phyloP scores from a whole-genome alignment of 1,284 basidiomycete genomes.

The Athelia sp. region DNA sequence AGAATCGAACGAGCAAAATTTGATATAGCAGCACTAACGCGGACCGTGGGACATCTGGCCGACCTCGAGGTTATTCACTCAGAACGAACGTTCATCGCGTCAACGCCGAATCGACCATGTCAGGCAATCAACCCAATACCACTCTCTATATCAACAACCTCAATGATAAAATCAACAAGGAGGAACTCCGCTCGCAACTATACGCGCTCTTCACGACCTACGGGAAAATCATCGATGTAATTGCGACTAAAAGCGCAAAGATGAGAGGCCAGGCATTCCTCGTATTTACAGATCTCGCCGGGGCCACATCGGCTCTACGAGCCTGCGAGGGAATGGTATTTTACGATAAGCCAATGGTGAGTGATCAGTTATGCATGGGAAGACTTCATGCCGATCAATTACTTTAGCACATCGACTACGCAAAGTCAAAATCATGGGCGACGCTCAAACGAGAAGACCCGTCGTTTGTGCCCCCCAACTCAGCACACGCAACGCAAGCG shows the following conservation, averaged over 20 bases:
- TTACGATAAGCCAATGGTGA: slow-evolving; percentile 87
- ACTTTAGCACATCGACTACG: slow-evolving; percentile 78
- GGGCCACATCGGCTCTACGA: slow-evolving; percentile 87
- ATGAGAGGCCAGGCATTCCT: slow-evolving; percentile 97
- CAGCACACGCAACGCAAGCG: slow-evolving; percentile 47
- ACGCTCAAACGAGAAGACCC: slow-evolving; percentile 73
- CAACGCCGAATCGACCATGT: too few species aligned
- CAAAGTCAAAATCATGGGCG: slow-evolving; percentile 81
- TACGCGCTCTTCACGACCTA: slow-evolving; percentile 91
- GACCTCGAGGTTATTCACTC: too few species aligned
- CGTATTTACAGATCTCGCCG: slow-evolving; percentile 86
- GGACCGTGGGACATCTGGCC: too few species aligned
- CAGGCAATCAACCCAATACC: slow-evolving; percentile 69
- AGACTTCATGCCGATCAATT: slow-evolving; percentile 2
- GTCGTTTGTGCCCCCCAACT: slow-evolving; percentile 63
- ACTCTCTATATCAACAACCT: slow-evolving; percentile 95
- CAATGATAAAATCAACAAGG: slow-evolving; percentile 92
- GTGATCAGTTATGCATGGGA: slow-evolving; percentile 23
- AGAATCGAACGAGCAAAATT: too few species aligned
- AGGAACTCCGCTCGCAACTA: slow-evolving; percentile 82
- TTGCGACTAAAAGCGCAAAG: slow-evolving; percentile 84
- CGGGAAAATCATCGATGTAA: slow-evolving; percentile 90
- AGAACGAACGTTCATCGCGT: slow-evolving; percentile 4
- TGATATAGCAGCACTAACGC: too few species aligned
- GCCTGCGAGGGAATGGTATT: slow-evolving; percentile 89